Evolutionary conservation across 164 flowering plant genomes (phyloP).

Genomic region (Kingdonia uniflora): DNA sequence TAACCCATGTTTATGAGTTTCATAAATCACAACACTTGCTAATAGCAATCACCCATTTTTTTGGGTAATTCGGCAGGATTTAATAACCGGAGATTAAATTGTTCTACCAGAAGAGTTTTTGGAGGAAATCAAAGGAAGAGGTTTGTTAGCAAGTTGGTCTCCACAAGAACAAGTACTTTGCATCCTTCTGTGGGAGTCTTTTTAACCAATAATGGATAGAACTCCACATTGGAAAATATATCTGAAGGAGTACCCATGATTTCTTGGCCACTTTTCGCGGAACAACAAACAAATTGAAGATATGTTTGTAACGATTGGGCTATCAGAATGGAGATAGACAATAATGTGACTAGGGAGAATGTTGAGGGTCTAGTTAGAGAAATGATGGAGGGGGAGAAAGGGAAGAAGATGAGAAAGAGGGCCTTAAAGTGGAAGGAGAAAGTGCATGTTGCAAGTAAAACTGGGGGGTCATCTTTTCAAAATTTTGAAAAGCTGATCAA

Average conservation of each 20-base stretch:
- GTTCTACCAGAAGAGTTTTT: conserved; percentile 21
- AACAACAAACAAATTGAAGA: conserved; percentile 30
- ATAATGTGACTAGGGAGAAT: conserved; percentile 23
- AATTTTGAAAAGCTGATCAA: conserved; percentile 14
- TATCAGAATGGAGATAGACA: conserved; percentile 18
- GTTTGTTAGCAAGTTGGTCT: conserved; percentile 34
- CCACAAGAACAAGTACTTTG: conserved; percentile 26
- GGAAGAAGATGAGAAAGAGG: conserved; percentile 18
- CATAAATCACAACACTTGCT: no score
- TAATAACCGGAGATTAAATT: conserved; percentile 23
- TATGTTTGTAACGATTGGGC: conserved; percentile 23
- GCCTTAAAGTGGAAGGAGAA: conserved; percentile 24
- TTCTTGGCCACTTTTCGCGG: conserved; percentile 52
- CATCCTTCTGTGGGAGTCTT: conserved; percentile 22
- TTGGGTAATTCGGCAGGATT: conserved; percentile 44
- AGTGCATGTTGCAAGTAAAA: conserved; percentile 18
- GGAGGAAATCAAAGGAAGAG: conserved; percentile 20
- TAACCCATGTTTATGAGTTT: no score
- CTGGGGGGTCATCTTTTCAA: conserved; percentile 26
- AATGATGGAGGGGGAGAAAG: conserved; percentile 28
- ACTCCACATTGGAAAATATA: conserved; percentile 19
- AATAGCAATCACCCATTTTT: conserved; percentile 29
- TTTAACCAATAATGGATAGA: conserved; percentile 26
- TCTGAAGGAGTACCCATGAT: conserved; percentile 32
- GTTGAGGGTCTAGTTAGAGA: conserved; percentile 20